Evolutionary conservation across 2,329 filamentous ascomycete species (phyloP).

Genomic region (Fusarium sp.): DNA sequence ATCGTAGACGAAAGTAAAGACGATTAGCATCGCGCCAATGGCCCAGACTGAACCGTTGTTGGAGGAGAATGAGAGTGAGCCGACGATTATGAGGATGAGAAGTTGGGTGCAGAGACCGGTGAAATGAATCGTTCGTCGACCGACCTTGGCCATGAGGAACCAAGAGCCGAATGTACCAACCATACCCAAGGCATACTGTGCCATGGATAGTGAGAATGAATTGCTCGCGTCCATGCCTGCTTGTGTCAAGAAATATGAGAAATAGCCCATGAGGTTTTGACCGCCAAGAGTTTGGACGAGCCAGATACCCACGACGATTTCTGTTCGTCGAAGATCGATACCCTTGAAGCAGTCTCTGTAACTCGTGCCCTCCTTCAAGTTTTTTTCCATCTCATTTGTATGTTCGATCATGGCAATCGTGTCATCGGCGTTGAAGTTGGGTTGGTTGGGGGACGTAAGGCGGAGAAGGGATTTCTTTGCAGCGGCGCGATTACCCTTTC

Average conservation of each 20-base stretch:
- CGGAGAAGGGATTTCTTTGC: constrained; percentile 56
- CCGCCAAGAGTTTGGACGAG: constrained; percentile 61
- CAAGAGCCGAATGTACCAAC: constrained; percentile 64
- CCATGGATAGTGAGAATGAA: constrained; percentile 60
- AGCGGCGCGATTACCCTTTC: constrained; percentile 55
- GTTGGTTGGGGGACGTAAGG: constrained; percentile 54
- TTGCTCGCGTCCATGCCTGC: constrained; percentile 58
- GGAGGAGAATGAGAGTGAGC: constrained; percentile 53
- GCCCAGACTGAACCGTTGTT: constrained; percentile 54
- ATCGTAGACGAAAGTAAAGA: constrained; percentile 66
- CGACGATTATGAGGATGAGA: constrained; percentile 55
- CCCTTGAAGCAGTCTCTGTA: constrained; percentile 66
- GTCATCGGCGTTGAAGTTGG: constrained; percentile 58
- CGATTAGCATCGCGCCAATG: constrained; percentile 59
- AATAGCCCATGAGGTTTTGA: constrained; percentile 62
- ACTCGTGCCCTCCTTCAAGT: constrained; percentile 54
- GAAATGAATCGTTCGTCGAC: constrained; percentile 63
- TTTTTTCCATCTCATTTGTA: constrained; percentile 62
- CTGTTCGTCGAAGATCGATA: constrained; percentile 63
- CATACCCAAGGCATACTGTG: constrained; percentile 61
- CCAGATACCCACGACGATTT: constrained; percentile 63
- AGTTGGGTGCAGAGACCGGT: constrained; percentile 56
- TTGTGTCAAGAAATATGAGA: constrained; percentile 59
- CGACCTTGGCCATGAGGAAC: constrained; percentile 60
- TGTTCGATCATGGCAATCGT: constrained; percentile 65